A percentile compares a stretch with the other conserved stretches of the same genome.
phyloP scores from a whole-genome alignment of 208 protist species.

The Leishmania guyanensis region DNA sequence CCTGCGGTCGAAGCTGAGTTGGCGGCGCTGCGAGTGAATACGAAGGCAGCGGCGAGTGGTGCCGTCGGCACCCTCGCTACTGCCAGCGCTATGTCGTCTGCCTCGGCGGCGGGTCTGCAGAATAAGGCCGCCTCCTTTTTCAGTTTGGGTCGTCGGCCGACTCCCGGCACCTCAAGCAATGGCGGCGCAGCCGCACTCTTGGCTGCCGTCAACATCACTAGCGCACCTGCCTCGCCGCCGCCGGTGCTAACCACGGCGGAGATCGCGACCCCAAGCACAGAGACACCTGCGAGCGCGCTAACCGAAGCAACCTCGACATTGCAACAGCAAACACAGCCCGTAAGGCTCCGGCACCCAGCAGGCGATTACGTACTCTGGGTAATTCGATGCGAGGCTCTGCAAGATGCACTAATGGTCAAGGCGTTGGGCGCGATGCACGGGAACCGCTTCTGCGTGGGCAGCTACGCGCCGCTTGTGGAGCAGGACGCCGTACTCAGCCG shows the following conservation, averaged over 20 bases:
- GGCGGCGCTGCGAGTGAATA: conserved; percentile 12
- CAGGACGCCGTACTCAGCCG: conserved; percentile 30
- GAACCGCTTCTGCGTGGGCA: conserved; percentile 46
- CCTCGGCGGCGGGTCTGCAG: conserved; percentile 18
- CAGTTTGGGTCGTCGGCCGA: conserved; percentile 18
- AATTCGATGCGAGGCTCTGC: conserved; percentile 30
- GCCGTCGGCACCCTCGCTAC: not conserved
- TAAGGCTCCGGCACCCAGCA: conserved; percentile 18
- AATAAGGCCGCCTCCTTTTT: conserved; percentile 70
- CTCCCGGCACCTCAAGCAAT: conserved; percentile 7
- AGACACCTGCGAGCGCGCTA: not conserved
- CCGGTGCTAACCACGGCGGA: not conserved
- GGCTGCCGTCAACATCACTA: conserved; percentile 12
- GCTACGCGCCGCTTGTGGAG: conserved; percentile 21
- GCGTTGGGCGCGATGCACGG: conserved; percentile 46
- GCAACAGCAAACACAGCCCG: not conserved
- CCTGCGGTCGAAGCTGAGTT: conserved; percentile 34
- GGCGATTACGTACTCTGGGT: conserved; percentile 36
- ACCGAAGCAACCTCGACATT: not conserved
- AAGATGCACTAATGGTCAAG: conserved; percentile 32
- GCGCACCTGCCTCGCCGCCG: not conserved
- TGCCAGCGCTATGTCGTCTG: conserved; percentile 4
- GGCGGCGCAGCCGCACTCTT: conserved; percentile 58
- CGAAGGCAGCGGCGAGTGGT: not conserved
- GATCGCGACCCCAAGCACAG: not conserved